Evolutionary conservation across 176 grass and related monocot genomes (phyloP), one percentile per base, ranked within the genome.

Genomic region (Olyra latifolia): DNA sequence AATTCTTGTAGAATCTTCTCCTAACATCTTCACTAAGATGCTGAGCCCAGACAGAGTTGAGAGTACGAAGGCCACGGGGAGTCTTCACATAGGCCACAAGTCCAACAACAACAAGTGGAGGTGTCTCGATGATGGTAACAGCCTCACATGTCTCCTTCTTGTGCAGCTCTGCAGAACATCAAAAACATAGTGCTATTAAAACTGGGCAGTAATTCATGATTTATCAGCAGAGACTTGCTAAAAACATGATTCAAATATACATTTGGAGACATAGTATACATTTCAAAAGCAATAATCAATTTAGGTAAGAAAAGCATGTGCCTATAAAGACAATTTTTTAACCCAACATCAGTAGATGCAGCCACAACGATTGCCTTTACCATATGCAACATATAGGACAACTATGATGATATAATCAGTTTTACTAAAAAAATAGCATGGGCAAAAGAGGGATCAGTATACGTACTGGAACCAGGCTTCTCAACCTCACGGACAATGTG

Each of bases 121-220:
- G 94, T 32, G 84, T 91, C 57, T 97, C 94, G 62, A 97, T 81
- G 47, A 97, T 90, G 4, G 91, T 97, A 29, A 97, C 94, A 49
- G 94, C 94, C 67, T 97, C 94, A 25, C 94, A 97, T 3, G 94
- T 97, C 80, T 97, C 94, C 87, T 97, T 97, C 82, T 97, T 97
- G 82, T 97, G 94, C 3, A 97, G 87, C 35, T 97, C 94, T 97
- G 79, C 10, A 41, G 65, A 63, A 69, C 10, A 75, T 85, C 30
- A 83, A 69, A 61, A 14, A 43, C 5, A 3, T 8, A 63, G 25
- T 7, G 6, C 4, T 11, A 0, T 45, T 30, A 77, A 0, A 32
- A n/a, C 17, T 32, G 15, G 16, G 15, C 7, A 2, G 8, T 7
- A 35, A 14, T 81, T 22, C 6, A 20, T 6, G 25, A 24, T 16